Evolutionary conservation across 371 early-diverging fungal species (phyloP).

Genomic region (Mucor velutinosus): DNA sequence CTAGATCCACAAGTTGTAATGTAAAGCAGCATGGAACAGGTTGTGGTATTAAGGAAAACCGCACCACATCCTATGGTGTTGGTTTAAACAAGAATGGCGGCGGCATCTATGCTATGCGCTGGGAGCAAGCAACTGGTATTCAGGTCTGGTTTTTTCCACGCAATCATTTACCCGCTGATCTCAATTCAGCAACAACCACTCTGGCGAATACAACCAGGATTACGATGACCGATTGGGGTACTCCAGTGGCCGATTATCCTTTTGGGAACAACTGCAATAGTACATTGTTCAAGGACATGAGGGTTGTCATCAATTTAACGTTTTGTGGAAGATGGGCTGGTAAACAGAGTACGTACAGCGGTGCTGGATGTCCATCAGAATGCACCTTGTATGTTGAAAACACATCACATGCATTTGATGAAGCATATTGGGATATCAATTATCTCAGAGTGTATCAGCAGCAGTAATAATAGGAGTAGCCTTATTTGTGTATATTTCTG

Average conservation of each 20-base stretch:
- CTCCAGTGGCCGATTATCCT: conserved; percentile 30
- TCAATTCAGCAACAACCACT: conserved; percentile 2
- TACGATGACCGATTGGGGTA: conserved; percentile 32
- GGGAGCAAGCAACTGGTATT: conserved; percentile 25
- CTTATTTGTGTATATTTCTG: not conserved
- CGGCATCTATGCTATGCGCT: conserved; percentile 41
- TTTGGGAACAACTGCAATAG: conserved; percentile 17
- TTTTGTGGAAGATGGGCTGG: conserved; percentile 32
- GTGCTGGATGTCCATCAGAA: conserved; percentile 17
- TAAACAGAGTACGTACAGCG: not conserved
- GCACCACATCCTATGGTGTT: conserved; percentile 28
- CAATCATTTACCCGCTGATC: conserved; percentile 31
- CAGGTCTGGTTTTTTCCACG: conserved; percentile 40
- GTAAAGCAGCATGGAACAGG: conserved; percentile 17
- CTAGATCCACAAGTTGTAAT: conserved; percentile 4
- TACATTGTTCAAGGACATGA: conserved; percentile 6
- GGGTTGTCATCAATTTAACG: conserved; percentile 20
- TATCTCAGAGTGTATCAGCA: conserved; percentile 14
- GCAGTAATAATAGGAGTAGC: not conserved
- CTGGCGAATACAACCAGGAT: not conserved
- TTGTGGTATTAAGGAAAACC: conserved; percentile 19
- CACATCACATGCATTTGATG: conserved; percentile 10
- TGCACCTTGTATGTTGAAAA: conserved; percentile 22
- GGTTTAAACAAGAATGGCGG: conserved; percentile 37
- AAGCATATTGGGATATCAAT: conserved; percentile 27